Base-by-base conservation (phyloP, 1,139 yeast genomes). In the Trichomonascaceae sp. region DNA sequence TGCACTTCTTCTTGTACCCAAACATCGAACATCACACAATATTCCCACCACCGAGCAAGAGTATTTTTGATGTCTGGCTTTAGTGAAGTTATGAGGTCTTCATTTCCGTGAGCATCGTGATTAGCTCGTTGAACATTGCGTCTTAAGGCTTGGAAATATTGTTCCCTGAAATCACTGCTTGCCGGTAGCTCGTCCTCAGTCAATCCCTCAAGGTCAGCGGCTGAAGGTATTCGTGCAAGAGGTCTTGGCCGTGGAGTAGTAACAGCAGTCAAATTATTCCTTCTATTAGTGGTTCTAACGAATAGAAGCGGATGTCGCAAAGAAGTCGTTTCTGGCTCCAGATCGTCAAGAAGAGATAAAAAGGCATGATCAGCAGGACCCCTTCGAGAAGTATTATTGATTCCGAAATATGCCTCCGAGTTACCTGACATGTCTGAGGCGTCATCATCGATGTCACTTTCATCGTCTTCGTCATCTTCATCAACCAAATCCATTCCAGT, bases 11-110 rank as follows among this genome's bases (percentile, higher is more conserved):
- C 76, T 45, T 70, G 70, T 15, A 70, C 70, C 39, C 73, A 74
- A 15, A 75, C 77, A 60, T 76, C 77, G 59, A 80, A 79, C 69
- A 81, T 71, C 43, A 75, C 72, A 52, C 79, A 71, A 9, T 80
- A 74, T 50, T 86, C 89, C 45, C 70, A 71, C 95, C 96, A 89
- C 60, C 96, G 76, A 54, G 85, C 85, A 12, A 71, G 63, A 0
- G 91, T 83, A 0, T 88, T 78, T 58, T 80, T 79, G 47, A 86
- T 72, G 12, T 57, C 60, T 13, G 68, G 52, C 27, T 57, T 53
- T 9, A 53, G 59, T 20, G 63, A 51, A n/a, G 55, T 50, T 15
- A 58, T 47, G 43, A 63, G 53, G 2, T 61, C 60, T 51, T 63
- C 66, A n/a, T n/a, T 39, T 1, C 22, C 27, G 22, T 22, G 45